Evolutionary conservation across 805 yeast species (phyloP).

Genomic region (Brettanomyces bruxellensis): DNA sequence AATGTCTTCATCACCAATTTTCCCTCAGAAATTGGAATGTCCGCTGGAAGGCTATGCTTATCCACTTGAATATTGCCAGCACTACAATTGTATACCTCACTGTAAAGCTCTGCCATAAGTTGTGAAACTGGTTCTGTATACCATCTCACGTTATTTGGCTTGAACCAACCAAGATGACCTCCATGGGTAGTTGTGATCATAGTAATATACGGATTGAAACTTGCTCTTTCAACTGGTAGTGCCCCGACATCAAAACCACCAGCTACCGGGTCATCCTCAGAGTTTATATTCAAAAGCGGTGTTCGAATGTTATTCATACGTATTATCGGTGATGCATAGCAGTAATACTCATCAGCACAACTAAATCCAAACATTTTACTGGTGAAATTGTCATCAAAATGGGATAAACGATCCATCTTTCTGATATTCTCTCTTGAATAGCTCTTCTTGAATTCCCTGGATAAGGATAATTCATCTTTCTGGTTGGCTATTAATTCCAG

Average conservation of each 20-base stretch:
- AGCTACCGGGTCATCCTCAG: slow-evolving; percentile 71
- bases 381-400: slow-evolving; percentile 61
- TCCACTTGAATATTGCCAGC: slow-evolving; percentile 7
- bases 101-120: slow-evolving; percentile 21
- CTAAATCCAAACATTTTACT: slow-evolving; percentile 58
- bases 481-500: slow-evolving; percentile 35
- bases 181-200: slow-evolving; percentile 58
- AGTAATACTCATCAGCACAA: slow-evolving; percentile 57
- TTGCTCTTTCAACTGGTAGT: slow-evolving; percentile 44
- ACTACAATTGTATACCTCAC: background rate
- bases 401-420: slow-evolving; percentile 27
- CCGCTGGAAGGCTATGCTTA: slow-evolving; percentile 3
- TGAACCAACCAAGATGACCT: slow-evolving; percentile 80
- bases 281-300: slow-evolving; percentile 55
- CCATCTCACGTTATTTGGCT: slow-evolving; percentile 58
- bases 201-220: slow-evolving; percentile 49
- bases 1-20: background rate
- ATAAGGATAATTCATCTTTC: slow-evolving; percentile 27
- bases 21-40: slow-evolving; percentile 5
- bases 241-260: slow-evolving; percentile 29
- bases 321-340: slow-evolving; percentile 48
- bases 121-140: slow-evolving; percentile 41
- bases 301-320: slow-evolving; percentile 44
- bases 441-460: slow-evolving; percentile 13
- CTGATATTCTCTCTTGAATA: slow-evolving; percentile 13